Conservation (phyloP, 2,329 filamentous ascomycete species). For the Cladosporium velox region DNA sequence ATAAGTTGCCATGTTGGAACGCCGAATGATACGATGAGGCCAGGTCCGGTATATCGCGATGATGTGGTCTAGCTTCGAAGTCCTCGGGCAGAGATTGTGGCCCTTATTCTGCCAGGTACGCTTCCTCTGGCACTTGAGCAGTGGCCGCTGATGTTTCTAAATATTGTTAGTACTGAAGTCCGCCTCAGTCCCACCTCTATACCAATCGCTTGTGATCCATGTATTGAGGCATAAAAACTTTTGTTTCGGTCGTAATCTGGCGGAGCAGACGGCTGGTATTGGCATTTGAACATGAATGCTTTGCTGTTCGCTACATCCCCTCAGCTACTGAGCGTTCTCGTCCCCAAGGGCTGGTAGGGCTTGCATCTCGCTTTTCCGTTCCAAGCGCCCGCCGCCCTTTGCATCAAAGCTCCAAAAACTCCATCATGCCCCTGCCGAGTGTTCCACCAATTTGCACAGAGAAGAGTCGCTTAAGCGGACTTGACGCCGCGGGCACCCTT, state of each 20-base stretch:
- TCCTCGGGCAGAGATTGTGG: too few species aligned
- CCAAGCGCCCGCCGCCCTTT: constrained; percentile 20
- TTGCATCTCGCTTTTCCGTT: constrained; percentile 16
- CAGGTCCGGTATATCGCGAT: too few species aligned
- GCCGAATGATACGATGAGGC: too few species aligned
- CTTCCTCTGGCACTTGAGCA: background rate
- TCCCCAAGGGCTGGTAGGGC: constrained; percentile 19
- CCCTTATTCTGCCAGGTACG: too few species aligned
- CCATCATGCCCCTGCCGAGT: constrained; percentile 19
- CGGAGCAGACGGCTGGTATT: constrained; percentile 20
- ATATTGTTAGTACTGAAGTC: background rate
- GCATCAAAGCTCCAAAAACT: constrained; percentile 20
- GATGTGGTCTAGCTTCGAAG: too few species aligned
- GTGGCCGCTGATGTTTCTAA: background rate
- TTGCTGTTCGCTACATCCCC: constrained; percentile 22
- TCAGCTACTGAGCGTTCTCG: constrained; percentile 22
- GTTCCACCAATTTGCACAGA: constrained; percentile 15
- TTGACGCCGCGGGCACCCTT: constrained; percentile 71
- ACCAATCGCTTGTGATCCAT: background rate
- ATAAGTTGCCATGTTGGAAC: too few species aligned
- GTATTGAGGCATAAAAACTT: background rate
- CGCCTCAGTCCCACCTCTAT: too few species aligned
- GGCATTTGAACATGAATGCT: constrained; percentile 22
- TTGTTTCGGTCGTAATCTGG: constrained; percentile 15
- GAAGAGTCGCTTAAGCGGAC: constrained; percentile 15